These are phyloP conservation scores for Coniochaeta hoffmannii DNA, from an alignment of 2,329 filamentous ascomycete species.

Conservation along the genomic window DNA sequence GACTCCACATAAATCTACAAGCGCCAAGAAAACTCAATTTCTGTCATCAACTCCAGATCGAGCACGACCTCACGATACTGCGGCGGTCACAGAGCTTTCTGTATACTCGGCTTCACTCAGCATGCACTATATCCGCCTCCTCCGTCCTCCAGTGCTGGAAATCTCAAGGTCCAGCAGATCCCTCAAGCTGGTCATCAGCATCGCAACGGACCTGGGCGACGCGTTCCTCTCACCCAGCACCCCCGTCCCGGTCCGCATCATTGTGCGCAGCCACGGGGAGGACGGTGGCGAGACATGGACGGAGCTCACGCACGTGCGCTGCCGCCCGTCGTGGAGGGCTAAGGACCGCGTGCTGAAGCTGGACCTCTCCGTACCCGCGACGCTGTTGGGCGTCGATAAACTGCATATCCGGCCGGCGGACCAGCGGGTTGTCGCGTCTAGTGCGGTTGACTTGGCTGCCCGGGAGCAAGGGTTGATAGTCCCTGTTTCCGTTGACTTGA, in stretches of 20 bases:
- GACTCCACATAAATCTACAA: background rate
- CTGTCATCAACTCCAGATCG: background rate
- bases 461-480: conserved; percentile 30
- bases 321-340: conserved; percentile 18
- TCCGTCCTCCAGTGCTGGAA: conserved; percentile 37
- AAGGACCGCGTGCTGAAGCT: conserved; percentile 29
- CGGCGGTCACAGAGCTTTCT: background rate
- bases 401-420: conserved; percentile 14
- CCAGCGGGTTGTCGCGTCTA: conserved; percentile 11
- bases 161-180: conserved; percentile 11
- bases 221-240: conserved; percentile 39
- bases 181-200: conserved; percentile 40
- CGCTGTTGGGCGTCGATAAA: conserved; percentile 13
- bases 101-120: background rate
- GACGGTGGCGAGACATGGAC: conserved; percentile 8
- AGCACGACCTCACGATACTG: background rate
- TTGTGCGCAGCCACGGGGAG: conserved; percentile 22
- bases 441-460: conserved; percentile 14
- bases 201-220: conserved; percentile 52
- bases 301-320: conserved; percentile 8
- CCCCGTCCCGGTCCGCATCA: conserved; percentile 33
- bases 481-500: conserved; percentile 32
- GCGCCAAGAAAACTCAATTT: background rate
- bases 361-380: conserved; percentile 18
- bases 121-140: conserved; percentile 53